Evolutionary conservation across 345 rosid genomes (phyloP), one percentile per base, ranked within the genome.

Genomic region (Gynandropsis gynandra): DNA sequence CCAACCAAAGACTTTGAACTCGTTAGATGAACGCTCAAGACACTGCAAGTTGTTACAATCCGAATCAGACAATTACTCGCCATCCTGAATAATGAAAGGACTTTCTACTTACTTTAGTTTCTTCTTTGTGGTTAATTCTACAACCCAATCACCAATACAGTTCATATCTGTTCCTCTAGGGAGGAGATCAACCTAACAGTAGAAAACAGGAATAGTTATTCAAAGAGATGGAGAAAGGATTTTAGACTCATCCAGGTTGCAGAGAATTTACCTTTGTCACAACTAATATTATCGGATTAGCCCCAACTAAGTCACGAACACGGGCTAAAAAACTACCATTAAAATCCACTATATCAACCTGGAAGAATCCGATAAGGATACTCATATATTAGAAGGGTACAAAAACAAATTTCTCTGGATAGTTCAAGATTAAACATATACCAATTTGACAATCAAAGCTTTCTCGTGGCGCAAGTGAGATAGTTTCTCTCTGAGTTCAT

Each of bases 131-230:
- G 75, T 82, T 20, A 89, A 74, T 50, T 90, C 98, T 18, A 84
- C 98, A 42, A 82, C 95, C 96, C 98, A 90, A 77, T 90, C 98
- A 8, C 96, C 98, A 9, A 90, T 55, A 69, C 96, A 90, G 58
- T 90, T 87, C 70, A 90, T 66, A 74, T 87, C 85, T 4, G 96
- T 87, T 51, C 83, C 98, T 66, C 73, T 90, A 1, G 98, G 98
- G 65, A 90, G 96, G 40, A 87, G 89, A 76, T 87, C 98, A 37
- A 90, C 65, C 95, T 87, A 58, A 53, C 36, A 66, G 44, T 37
- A 49, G 16, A 72, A 64, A 54, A 7, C 27, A 50, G 54, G 16
- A 33, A 56, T 49, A 52, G 46, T 10, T 56, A 42, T 2, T 24
- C 6, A 21, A 38, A 32, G 51, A 47, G 32, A 15, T 17, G 8